phyloP scores from a whole-genome alignment of 2,329 filamentous ascomycete species.

The Fusarium subtropicale region DNA sequence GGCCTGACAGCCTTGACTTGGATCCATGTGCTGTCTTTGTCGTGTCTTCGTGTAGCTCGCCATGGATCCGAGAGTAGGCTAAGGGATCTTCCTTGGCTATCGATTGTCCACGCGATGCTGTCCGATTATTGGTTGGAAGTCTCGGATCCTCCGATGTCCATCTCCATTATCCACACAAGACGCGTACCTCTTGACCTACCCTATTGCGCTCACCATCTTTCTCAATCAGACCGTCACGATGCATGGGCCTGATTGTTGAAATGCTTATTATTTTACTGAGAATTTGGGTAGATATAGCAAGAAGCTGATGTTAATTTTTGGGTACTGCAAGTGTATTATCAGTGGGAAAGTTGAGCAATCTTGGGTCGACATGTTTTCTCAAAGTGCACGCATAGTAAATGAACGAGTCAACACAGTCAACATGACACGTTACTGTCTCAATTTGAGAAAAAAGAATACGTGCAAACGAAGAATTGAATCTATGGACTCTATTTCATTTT shows the following conservation, averaged over 20 bases:
- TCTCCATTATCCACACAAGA: background rate
- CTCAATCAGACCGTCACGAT: background rate
- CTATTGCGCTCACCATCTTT: background rate
- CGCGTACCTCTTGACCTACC: background rate
- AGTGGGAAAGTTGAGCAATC: fast-evolving
- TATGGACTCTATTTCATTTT: background rate
- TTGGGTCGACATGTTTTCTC: too few relatives aligned
- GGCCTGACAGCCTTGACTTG: background rate
- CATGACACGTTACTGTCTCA: too few relatives aligned
- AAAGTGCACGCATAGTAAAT: too few relatives aligned
- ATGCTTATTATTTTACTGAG: fast-evolving
- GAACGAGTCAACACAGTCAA: too few relatives aligned
- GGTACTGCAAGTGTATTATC: background rate
- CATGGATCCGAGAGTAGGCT: background rate
- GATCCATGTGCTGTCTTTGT: background rate
- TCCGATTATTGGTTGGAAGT: background rate
- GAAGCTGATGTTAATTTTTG: fast-evolving
- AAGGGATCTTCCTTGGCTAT: background rate
- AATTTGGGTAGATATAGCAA: fast-evolving
- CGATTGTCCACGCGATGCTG: background rate
- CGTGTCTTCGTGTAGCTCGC: too few relatives aligned
- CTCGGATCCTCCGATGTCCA: background rate
- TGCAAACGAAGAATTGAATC: fast-evolving
- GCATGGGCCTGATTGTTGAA: fast-evolving
- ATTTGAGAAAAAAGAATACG: fast-evolving